Conservation (phyloP, 345 rosid species). For the Populus simonii region DNA sequence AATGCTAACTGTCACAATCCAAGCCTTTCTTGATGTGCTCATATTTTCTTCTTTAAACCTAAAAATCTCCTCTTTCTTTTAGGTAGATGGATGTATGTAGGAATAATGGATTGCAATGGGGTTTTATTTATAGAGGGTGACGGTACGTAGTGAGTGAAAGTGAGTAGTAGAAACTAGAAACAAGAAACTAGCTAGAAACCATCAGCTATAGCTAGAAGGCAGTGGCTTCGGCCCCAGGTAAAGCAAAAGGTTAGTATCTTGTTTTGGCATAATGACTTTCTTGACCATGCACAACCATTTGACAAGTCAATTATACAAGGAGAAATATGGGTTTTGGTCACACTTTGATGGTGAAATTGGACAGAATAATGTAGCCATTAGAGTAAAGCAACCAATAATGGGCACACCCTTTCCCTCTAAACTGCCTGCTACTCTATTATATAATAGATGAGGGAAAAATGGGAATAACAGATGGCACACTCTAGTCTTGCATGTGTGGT, state of each 20-base stretch:
- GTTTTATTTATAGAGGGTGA: background rate
- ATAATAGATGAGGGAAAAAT: background rate
- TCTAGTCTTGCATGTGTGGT: background rate
- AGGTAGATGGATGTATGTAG: background rate
- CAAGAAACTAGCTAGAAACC: background rate
- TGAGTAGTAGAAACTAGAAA: background rate
- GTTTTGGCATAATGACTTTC: background rate
- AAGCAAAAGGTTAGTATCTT: background rate
- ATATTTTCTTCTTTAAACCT: background rate
- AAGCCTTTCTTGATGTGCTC: background rate
- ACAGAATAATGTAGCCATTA: background rate
- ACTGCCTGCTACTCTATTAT: background rate
- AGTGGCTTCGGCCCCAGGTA: background rate
- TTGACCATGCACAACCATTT: background rate
- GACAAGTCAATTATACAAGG: background rate
- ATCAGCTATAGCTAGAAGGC: background rate
- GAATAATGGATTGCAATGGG: too few relatives aligned
- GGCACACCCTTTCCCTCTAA: background rate
- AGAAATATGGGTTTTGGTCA: background rate
- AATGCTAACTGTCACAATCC: slow-evolving; percentile 8
- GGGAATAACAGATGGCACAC: background rate
- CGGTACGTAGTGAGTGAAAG: background rate
- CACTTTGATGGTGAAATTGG: background rate
- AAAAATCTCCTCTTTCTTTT: background rate
- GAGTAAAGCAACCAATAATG: background rate